Evolutionary conservation across 805 yeast genomes (phyloP), one percentile per base, ranked within the genome.

Genomic region (Candida broadrunensis): DNA sequence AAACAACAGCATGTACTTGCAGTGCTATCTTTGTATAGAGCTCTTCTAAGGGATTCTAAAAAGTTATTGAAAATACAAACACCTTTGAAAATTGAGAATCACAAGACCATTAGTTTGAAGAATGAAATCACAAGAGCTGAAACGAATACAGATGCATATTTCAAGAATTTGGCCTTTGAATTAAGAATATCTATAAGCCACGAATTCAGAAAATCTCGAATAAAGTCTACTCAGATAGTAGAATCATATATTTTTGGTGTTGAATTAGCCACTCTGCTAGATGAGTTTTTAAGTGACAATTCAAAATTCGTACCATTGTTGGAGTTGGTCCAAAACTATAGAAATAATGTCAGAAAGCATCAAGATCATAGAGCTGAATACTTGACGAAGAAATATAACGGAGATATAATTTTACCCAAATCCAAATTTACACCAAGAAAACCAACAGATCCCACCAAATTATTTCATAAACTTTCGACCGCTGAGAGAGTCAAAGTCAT

Each of bases 11-110:
- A 38, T 36, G 8, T 21, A 17, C 14, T 24, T 23, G 46, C 43
- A n/a, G 37, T 42, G n/a, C 23, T 44, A 26, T 35, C 45, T 3
- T 38, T 52, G 23, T 52, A 46, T 36, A 40, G 40, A 36, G 36
- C 33, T 2, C 23, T 48, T 7, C 21, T 52, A 18, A 38, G 46
- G 24, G 37, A 36, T 12, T n/a, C 31, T 11, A 24, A 16, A 19
- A 41, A 37, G 16, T 25, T 37, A 8, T 30, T 27, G 31, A n/a
- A 17, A 19, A 20, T 21, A 11, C 30, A 27, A 16, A 7, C 30
- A 15, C 4, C 20, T 6, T 2, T 18, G 4, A 9, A 17, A 19
- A 14, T 27, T 25, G 26, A 14, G 9, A 8, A 20, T 19, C 15
- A 12, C 5, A n/a, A 36, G 20, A 12, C n/a, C n/a, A n/a, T n/a